Conservation (phyloP, 148 eudicot species). For the Camellia sinensis region DNA sequence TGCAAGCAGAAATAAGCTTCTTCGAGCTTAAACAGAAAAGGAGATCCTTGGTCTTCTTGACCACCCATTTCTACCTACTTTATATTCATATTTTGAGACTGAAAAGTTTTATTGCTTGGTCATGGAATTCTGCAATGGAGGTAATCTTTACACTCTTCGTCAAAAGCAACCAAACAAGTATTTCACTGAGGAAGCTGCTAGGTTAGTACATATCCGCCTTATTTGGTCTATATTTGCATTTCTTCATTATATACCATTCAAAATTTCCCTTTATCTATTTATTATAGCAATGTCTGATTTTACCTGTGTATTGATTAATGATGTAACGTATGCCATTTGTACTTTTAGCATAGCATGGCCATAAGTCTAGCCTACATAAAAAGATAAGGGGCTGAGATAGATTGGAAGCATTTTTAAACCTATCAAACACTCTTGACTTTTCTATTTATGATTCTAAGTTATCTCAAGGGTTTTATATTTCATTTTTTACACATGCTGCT, state of each 20-base stretch:
- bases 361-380: not conserved
- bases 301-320: conserved; percentile 8
- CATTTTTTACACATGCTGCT: not conserved
- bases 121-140: conserved; percentile 96
- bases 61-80: conserved; percentile 86
- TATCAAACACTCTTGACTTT: not conserved
- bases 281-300: conserved; percentile 1
- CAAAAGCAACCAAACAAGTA: conserved; percentile 84
- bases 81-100: conserved; percentile 76
- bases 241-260: not conserved
- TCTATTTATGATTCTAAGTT: not conserved
- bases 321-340: not conserved
- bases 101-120: conserved; percentile 86
- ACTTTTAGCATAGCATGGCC: not conserved
- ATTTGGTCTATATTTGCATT: not conserved
- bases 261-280: not conserved
- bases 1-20: conserved; percentile 74
- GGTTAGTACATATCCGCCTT: conserved; percentile 36
- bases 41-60: conserved; percentile 88
- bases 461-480: not conserved
- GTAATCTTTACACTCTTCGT: conserved; percentile 82
- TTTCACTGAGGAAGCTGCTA: conserved; percentile 82
- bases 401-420: not conserved
- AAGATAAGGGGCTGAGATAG: not conserved
- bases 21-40: conserved; percentile 79